Percentiles rank a stretch among this genome's conserved stretches.
Evolutionary conservation across 305 asterid species (phyloP).

Genomic region (Vinca major): DNA sequence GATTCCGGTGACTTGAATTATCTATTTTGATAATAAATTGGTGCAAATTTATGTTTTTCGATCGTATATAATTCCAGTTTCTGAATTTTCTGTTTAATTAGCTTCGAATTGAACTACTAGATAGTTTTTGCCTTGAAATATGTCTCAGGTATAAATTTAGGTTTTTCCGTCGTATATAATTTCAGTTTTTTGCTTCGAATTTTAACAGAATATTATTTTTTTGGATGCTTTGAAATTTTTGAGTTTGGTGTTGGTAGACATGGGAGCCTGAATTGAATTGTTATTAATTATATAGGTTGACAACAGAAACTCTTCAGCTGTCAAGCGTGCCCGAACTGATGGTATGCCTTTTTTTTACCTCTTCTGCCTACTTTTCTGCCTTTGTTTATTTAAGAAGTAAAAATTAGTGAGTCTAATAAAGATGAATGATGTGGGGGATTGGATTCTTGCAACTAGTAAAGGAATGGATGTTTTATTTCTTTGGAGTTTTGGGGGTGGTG

Average conservation of each 20-base stretch:
- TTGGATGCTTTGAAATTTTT: background rate
- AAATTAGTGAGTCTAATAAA: background rate
- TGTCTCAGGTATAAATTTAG: background rate
- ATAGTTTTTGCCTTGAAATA: no score
- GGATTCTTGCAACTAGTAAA: background rate
- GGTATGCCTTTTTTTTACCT: slow-evolving; percentile 34
- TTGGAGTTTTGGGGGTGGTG: background rate
- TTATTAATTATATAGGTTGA: slow-evolving; percentile 41
- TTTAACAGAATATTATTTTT: no score
- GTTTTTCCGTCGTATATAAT: no score
- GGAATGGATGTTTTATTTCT: background rate
- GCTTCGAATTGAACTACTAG: background rate
- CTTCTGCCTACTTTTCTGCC: background rate
- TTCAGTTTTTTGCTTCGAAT: no score
- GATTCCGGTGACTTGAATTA: background rate
- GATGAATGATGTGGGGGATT: background rate
- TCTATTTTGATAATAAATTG: background rate
- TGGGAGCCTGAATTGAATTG: background rate
- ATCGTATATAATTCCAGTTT: background rate
- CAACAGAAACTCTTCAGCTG: slow-evolving; percentile 71
- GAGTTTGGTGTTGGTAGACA: background rate
- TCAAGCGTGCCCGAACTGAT: slow-evolving; percentile 82
- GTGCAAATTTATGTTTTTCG: background rate
- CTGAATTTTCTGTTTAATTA: background rate
- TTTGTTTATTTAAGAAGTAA: background rate